Base-by-base conservation (phyloP, 2,329 filamentous ascomycete species). In the Clarireedia homoeocarpa region DNA sequence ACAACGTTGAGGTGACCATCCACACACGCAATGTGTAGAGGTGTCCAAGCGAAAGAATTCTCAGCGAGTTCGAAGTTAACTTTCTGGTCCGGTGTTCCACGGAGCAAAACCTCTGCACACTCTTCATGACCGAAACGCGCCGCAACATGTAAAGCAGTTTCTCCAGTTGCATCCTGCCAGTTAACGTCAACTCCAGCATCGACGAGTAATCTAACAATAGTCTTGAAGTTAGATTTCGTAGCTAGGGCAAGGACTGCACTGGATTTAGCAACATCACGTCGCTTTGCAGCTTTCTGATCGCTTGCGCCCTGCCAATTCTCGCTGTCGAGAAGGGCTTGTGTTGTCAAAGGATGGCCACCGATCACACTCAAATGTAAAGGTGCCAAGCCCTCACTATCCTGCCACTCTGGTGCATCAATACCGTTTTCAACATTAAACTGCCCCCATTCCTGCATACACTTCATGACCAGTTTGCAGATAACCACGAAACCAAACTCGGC, bases 401-500 rank as follows among this genome's bases (percentile, higher is more conserved):
- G 92, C 92, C 92, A 97, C 59, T 85, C 79, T 0, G 83, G 78
- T 0, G 89, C 88, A 69, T 97, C 92, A 50, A 99, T 95, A 9
- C 91, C 91, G 60, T 90, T 79, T 38, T 84, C 82, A 27, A 91
- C 84, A 66, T 95, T 81, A 66, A 96, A 96, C 64, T 95, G 85
- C 15, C 81, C 82, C 92, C 92, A 97, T 24, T 84, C 80, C 68
- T 92, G 88, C 84, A 99, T 91, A 65, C 87, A 86, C 61, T 86
- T 84, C 74, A 96, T 91, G 62, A 97, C 81, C 24, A 91, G 79
- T 67, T 95, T 81, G 67, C 90, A 96, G 9, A 96, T 85, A n/a
- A 90, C 82, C 3, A 94, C 88, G 64, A 96, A 91, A 2, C 94
- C 94, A 68, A 95, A 96, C 69, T 97, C 91, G 0, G 94, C 92